A percentile compares a stretch with the other conserved stretches of the same genome.
These are phyloP conservation scores for Sedum album DNA, from an alignment of 164 flowering plant species.

Conservation along the genomic window DNA sequence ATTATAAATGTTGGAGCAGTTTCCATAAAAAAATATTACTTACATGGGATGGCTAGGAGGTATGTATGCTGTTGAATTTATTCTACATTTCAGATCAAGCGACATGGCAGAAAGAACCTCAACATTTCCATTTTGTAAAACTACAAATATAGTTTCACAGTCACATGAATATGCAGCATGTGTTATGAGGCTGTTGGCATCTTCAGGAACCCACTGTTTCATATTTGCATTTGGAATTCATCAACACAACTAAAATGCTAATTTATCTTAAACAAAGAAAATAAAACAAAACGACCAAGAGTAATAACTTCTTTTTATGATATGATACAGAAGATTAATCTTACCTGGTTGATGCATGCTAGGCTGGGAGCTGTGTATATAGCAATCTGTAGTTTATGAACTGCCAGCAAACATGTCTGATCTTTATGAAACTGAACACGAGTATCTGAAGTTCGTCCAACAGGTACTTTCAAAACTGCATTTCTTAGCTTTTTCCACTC, in stretches of 20 bases:
- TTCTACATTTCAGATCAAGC: conserved; percentile 62
- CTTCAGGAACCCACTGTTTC: neutral
- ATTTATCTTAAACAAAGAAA: neutral
- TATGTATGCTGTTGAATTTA: conserved; percentile 54
- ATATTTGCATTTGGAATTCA: too few species aligned
- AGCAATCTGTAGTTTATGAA: conserved; percentile 91
- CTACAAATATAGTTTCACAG: conserved; percentile 68
- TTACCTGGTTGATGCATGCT: conserved; percentile 69
- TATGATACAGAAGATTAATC: too few species aligned
- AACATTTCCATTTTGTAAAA: conserved; percentile 70
- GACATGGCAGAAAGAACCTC: conserved; percentile 48
- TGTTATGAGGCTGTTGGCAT: conserved; percentile 45
- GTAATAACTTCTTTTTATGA: too few species aligned
- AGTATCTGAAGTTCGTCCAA: conserved; percentile 61
- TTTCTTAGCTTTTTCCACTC: conserved; percentile 12
- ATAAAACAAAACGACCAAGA: too few species aligned
- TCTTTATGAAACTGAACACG: conserved; percentile 87
- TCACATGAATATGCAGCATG: conserved; percentile 91
- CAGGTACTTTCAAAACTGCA: conserved; percentile 51
- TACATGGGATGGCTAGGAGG: conserved; percentile 33
- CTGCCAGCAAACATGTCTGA: conserved; percentile 60
- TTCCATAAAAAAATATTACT: conserved; percentile 24
- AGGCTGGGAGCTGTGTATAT: conserved; percentile 68
- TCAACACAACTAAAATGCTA: neutral
- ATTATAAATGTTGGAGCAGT: neutral